Conservation (phyloP, 352 stramenopile species). For the Phytophthora tentaculata region DNA sequence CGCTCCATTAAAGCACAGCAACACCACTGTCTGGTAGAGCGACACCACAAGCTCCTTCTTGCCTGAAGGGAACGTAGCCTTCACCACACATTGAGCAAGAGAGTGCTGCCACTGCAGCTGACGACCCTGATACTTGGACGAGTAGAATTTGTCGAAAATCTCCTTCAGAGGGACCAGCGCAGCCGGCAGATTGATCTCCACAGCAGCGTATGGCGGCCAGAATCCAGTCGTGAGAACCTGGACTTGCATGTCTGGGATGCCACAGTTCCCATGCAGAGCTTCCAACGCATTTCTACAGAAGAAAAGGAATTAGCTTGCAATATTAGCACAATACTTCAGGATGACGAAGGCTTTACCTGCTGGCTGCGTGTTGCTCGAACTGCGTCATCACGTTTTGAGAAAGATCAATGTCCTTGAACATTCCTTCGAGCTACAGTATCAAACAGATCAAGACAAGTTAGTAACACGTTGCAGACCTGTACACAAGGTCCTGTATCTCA, state of each 20-base stretch:
- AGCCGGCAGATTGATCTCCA: slow-evolving; percentile 82
- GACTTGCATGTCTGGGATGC: slow-evolving; percentile 93
- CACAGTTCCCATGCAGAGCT: slow-evolving; percentile 40
- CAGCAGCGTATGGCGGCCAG: slow-evolving; percentile 94
- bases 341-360: slow-evolving; percentile 47
- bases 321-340: not conserved
- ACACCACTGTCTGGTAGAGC: slow-evolving; percentile 87
- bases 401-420: slow-evolving; percentile 99
- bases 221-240: slow-evolving; percentile 98
- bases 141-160: slow-evolving; percentile 92
- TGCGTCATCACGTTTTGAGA: slow-evolving; percentile 95
- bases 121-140: slow-evolving; percentile 87
- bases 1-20: slow-evolving; percentile 84
- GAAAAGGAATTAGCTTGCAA: slow-evolving; percentile 3
- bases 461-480: not conserved
- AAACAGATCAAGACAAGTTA: slow-evolving; percentile 15
- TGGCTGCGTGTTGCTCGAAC: slow-evolving; percentile 85
- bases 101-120: slow-evolving; percentile 93
- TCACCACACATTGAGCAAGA: slow-evolving; percentile 89
- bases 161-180: slow-evolving; percentile 70
- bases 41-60: slow-evolving; percentile 91
- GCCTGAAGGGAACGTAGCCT: slow-evolving; percentile 79
- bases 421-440: slow-evolving; percentile 97
- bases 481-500: slow-evolving; percentile 18
- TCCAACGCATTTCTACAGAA: slow-evolving; percentile 55